Conservation (phyloP, 164 flowering plant genomes). For the Houttuynia cordata region DNA sequence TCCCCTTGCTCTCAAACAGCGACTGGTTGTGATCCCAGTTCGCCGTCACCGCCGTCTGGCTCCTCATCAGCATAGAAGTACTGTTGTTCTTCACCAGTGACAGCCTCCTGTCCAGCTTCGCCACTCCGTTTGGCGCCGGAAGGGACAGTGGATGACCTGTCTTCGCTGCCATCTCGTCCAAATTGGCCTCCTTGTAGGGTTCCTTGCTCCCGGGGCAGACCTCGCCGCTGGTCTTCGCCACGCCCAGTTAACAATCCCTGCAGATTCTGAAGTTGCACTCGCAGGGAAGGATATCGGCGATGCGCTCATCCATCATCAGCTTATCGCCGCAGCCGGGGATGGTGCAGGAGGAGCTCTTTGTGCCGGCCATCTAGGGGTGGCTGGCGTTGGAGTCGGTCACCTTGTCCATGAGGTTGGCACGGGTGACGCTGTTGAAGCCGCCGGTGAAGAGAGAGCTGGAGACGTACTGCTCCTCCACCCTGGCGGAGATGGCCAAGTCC, state of each 20-base stretch:
- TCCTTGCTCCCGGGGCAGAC: constrained; percentile 56
- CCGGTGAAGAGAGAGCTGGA: too few species aligned
- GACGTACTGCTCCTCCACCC: too few species aligned
- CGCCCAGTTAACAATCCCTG: constrained; percentile 30
- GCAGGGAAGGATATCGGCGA: constrained; percentile 39
- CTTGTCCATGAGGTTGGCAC: too few species aligned
- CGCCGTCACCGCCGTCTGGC: constrained; percentile 45
- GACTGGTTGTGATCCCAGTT: constrained; percentile 67
- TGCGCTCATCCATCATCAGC: constrained; percentile 53
- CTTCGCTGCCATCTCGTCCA: too few species aligned
- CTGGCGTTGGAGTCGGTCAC: too few species aligned
- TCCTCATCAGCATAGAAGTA: constrained; percentile 41
- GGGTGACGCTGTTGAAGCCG: too few species aligned
- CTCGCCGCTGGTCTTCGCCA: too few species aligned
- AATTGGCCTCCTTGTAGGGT: constrained; percentile 29
- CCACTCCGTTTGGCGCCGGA: constrained; percentile 25
- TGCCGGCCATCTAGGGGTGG: too few species aligned
- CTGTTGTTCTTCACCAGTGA: too few species aligned
- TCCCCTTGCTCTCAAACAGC: constrained; percentile 63
- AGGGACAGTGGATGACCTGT: too few species aligned
- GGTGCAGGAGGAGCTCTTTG: constrained; percentile 47
- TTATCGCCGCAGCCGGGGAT: constrained; percentile 45
- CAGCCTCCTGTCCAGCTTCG: constrained; percentile 45
- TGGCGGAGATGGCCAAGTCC: too few species aligned
- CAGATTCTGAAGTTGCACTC: too few species aligned